These are phyloP conservation scores for Aspergillus haitiensis DNA, from an alignment of 495 filamentous ascomycete species.

Conservation along the genomic window DNA sequence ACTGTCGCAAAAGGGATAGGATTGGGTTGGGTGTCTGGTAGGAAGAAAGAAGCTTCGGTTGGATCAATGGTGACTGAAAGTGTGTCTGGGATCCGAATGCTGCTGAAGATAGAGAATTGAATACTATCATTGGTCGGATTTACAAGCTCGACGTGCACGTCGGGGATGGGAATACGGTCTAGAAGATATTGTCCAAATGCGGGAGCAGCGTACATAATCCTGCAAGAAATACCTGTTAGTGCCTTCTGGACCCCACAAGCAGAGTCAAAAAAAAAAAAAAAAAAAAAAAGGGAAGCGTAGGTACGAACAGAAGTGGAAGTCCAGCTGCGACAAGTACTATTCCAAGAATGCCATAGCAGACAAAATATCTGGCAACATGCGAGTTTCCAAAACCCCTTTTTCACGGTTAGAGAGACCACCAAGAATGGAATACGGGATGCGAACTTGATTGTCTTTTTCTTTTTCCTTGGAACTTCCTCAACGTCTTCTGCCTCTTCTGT, in stretches of 20 bases:
- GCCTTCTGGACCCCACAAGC: neutral
- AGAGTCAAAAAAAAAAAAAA: neutral
- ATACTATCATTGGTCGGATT: conserved; percentile 7
- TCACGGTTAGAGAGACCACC: neutral
- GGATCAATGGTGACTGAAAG: conserved; percentile 1
- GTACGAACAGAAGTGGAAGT: conserved; percentile 8
- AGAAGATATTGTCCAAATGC: conserved; percentile 8
- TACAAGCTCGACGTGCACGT: neutral
- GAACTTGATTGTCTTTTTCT: conserved; percentile 18
- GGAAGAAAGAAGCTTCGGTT: conserved; percentile 7
- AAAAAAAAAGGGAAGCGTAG: neutral
- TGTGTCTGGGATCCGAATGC: neutral
- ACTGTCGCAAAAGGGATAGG: conserved; percentile 4
- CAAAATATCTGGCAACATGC: conserved; percentile 9
- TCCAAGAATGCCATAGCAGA: conserved; percentile 9
- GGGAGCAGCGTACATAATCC: conserved; percentile 11
- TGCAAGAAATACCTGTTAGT: neutral
- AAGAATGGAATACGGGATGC: conserved; percentile 9
- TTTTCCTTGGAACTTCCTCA: neutral
- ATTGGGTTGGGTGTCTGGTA: neutral
- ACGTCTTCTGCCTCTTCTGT: neutral
- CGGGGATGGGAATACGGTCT: conserved; percentile 8
- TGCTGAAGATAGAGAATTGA: conserved; percentile 3
- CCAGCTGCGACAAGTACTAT: conserved; percentile 4
- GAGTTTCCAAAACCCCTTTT: conserved; percentile 11